These are phyloP conservation scores for Brasenia schreberi DNA, from an alignment of 164 flowering plant species.

Conservation along the genomic window DNA sequence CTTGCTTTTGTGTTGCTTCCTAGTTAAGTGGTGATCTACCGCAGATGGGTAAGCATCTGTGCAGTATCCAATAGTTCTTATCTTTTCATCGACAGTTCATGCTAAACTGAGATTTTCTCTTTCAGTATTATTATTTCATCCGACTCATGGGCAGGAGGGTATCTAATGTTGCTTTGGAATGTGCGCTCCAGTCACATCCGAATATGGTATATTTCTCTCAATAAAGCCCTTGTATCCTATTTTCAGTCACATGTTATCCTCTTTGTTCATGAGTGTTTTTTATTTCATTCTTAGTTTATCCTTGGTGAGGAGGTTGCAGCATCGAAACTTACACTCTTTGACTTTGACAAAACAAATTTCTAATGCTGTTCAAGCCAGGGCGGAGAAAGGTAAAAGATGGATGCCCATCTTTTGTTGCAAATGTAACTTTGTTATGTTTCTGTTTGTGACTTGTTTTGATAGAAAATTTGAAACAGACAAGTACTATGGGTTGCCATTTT, in stretches of 20 bases:
- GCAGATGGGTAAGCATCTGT: no score
- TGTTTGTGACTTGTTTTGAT: not conserved
- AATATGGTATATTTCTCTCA: slow-evolving; percentile 43
- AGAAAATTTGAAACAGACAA: slow-evolving; percentile 39
- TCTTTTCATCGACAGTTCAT: not conserved
- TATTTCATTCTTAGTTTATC: slow-evolving; percentile 40
- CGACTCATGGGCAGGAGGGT: slow-evolving; percentile 96
- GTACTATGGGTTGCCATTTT: slow-evolving; percentile 88
- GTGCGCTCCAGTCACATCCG: slow-evolving; percentile 97
- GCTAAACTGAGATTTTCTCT: not conserved
- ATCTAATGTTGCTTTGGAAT: slow-evolving; percentile 95
- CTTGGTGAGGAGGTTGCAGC: slow-evolving; percentile 99
- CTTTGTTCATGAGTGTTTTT: not conserved
- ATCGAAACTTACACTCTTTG: slow-evolving; percentile 93
- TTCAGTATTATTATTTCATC: slow-evolving; percentile 90
- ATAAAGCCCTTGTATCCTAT: not conserved
- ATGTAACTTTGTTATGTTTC: not conserved
- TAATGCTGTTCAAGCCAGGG: slow-evolving; percentile 94
- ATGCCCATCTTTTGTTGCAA: no score
- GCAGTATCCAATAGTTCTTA: not conserved
- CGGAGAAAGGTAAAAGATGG: slow-evolving; percentile 46
- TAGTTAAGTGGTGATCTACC: no score
- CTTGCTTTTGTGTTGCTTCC: no score
- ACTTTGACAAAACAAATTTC: slow-evolving; percentile 79
- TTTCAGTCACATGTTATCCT: not conserved